A percentile compares a stretch with the other conserved stretches of the same genome.
Conservation (phyloP, 306 rosid species). For the Sindora glabra region DNA sequence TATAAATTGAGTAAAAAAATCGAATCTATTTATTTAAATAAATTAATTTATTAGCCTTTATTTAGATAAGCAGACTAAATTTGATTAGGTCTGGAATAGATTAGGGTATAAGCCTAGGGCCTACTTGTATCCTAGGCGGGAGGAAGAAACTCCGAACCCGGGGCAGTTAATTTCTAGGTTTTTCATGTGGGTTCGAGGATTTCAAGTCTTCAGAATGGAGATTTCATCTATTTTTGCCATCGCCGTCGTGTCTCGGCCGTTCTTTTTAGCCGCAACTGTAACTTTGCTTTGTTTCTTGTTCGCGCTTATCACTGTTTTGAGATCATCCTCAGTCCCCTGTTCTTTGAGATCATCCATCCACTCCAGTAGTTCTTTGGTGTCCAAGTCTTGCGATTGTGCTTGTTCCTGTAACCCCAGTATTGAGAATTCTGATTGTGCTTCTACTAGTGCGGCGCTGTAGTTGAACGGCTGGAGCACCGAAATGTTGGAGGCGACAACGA, state of each 20-base stretch:
- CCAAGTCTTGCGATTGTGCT: constrained; percentile 32
- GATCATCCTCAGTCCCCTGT: constrained; percentile 29
- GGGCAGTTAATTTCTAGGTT: constrained; percentile 33
- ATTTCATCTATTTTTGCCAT: constrained; percentile 29
- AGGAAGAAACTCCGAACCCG: background rate
- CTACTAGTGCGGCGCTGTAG: constrained; percentile 28
- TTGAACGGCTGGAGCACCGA: constrained; percentile 52
- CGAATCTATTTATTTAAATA: too few species aligned
- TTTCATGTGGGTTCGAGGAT: constrained; percentile 60
- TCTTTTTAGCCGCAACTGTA: constrained; percentile 42
- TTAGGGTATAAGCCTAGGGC: too few species aligned
- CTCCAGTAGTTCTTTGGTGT: constrained; percentile 10
- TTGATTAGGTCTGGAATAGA: too few species aligned
- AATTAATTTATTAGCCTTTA: too few species aligned
- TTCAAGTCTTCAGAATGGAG: constrained; percentile 95
- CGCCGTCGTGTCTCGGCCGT: constrained; percentile 38
- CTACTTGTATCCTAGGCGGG: background rate
- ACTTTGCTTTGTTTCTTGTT: constrained; percentile 56
- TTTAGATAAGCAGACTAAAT: too few species aligned
- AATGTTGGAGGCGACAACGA: constrained; percentile 33
- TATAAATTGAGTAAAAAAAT: too few species aligned
- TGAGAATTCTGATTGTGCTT: constrained; percentile 23
- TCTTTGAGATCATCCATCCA: constrained; percentile 1
- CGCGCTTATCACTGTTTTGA: constrained; percentile 45
- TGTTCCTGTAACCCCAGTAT: constrained; percentile 31